Conservation (phyloP, 805 yeast species). For the Cyberlindnera mississippiensis region DNA sequence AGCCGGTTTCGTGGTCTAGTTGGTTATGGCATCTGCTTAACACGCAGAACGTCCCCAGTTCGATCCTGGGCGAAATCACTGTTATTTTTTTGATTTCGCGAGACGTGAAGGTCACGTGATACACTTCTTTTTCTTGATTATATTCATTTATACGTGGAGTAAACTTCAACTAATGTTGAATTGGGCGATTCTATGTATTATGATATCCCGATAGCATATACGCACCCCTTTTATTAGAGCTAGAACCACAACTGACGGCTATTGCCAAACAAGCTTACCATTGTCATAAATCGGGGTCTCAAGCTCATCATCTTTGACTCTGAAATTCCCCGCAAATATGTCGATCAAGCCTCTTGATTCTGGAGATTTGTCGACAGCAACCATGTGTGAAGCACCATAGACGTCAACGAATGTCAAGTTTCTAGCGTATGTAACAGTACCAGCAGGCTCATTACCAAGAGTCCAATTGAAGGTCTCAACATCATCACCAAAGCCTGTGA, state of each 20-base stretch:
- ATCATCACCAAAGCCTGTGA: constrained; percentile 29
- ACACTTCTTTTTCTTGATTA: too few relatives aligned
- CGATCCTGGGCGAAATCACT: constrained; percentile 99
- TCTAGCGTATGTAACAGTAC: constrained; percentile 49
- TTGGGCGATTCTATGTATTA: too few relatives aligned
- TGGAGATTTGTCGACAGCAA: constrained; percentile 74
- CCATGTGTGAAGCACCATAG: constrained; percentile 85
- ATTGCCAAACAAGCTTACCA: too few relatives aligned
- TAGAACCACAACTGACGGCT: too few relatives aligned
- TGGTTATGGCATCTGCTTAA: constrained; percentile 99
- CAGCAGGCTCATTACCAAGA: constrained; percentile 36
- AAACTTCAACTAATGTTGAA: too few relatives aligned
- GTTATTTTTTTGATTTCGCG: too few relatives aligned
- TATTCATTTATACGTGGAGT: too few relatives aligned
- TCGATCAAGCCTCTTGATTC: constrained; percentile 68
- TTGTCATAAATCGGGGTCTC: background rate
- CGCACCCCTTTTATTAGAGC: too few relatives aligned
- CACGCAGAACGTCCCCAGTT: constrained; percentile 99
- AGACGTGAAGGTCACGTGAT: too few relatives aligned
- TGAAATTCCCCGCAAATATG: constrained; percentile 24
- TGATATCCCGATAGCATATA: too few relatives aligned
- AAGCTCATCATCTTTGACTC: constrained; percentile 12
- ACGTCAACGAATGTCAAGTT: constrained; percentile 74
- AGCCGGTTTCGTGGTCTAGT: constrained; percentile 99
- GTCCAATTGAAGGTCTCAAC: constrained; percentile 39